Conservation (phyloP, 1,139 yeast genomes). For the Taphrina deformans region DNA sequence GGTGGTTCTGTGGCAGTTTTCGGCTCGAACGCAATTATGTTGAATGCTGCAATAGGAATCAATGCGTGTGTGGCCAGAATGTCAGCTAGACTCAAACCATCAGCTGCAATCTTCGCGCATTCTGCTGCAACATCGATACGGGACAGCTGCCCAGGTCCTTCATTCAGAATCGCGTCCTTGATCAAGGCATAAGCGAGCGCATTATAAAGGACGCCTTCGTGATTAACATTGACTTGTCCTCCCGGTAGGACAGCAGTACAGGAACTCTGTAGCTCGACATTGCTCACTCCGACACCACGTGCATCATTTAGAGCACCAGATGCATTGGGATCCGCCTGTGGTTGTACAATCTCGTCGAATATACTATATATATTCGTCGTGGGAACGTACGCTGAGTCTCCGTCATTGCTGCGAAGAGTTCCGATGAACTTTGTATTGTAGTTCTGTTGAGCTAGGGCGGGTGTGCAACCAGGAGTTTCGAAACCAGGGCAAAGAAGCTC, state of each 20-base stretch:
- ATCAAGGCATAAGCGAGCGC: conserved; percentile 6
- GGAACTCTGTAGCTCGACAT: not conserved
- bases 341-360: conserved; percentile 16
- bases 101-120: conserved; percentile 1
- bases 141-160: not conserved
- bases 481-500: conserved; percentile 4
- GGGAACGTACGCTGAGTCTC: conserved; percentile 17
- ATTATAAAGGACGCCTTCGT: conserved; percentile 14
- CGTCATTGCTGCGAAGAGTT: conserved; percentile 6
- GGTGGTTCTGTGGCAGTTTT: not conserved
- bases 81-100: conserved; percentile 5
- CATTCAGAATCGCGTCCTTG: conserved; percentile 2
- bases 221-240: not conserved
- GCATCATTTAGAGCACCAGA: conserved; percentile 1
- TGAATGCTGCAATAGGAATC: not conserved
- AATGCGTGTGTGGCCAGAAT: conserved; percentile 3
- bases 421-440: not conserved
- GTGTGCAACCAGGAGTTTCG: not conserved
- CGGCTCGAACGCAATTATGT: not conserved
- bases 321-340: not conserved
- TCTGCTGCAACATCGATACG: conserved; percentile 1
- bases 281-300: not conserved
- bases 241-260: conserved; percentile 4
- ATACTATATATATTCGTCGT: conserved; percentile 7
- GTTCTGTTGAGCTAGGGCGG: conserved; percentile 7